Percentiles rank a stretch among this genome's conserved stretches.
These are phyloP conservation scores for Pythium angustatum DNA, from an alignment of 352 stramenopile genomes.

Conservation along the genomic window DNA sequence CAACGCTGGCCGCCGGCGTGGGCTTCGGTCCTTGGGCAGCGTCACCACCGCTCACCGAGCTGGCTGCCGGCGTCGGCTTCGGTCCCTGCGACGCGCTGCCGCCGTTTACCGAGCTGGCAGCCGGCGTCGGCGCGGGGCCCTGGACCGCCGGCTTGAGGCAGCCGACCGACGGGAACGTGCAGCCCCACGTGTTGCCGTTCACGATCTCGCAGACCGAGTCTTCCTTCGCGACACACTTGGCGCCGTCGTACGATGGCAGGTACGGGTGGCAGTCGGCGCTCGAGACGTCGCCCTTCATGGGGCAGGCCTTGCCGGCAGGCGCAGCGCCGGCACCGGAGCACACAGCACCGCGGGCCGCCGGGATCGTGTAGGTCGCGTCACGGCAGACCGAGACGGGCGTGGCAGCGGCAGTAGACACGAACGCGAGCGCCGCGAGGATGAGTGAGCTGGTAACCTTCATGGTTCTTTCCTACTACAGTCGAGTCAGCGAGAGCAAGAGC, in stretches of 20 bases:
- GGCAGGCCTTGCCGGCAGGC: constrained; percentile 28
- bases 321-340: constrained; percentile 27
- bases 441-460: constrained; percentile 20
- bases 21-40: not conserved
- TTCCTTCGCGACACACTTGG: constrained; percentile 30
- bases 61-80: constrained; percentile 7
- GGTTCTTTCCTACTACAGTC: constrained; percentile 2
- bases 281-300: constrained; percentile 24
- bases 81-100: not conserved
- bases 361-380: constrained; percentile 33
- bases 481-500: constrained; percentile 1
- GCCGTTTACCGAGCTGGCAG: not conserved
- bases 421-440: constrained; percentile 15
- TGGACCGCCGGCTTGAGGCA: constrained; percentile 17
- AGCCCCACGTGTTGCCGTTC: constrained; percentile 28
- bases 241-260: constrained; percentile 28
- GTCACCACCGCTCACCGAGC: not conserved
- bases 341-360: constrained; percentile 24
- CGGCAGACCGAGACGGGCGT: constrained; percentile 28
- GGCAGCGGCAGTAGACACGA: constrained; percentile 10
- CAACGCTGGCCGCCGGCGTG: not conserved
- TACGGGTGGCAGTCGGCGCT: constrained; percentile 27
- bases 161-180: constrained; percentile 29
- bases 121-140: constrained; percentile 3
- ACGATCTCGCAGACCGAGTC: constrained; percentile 30